Evolutionary conservation across 768 basidiomycete genomes (phyloP).

Genomic region (Termitomyces sp.): DNA sequence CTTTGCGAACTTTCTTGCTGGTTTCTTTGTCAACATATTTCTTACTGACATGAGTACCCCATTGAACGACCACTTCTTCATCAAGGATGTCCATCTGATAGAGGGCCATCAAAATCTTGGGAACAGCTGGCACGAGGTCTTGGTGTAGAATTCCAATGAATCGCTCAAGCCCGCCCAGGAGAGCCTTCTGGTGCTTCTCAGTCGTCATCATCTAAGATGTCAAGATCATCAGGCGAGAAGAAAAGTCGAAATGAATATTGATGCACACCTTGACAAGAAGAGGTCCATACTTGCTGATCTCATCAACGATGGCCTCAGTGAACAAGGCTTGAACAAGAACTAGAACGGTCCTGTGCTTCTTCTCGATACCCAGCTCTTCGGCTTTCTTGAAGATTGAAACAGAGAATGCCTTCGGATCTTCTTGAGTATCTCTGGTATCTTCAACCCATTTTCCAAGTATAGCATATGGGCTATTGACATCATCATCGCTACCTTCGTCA

Average conservation of each 20-base stretch:
- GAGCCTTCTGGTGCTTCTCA: conserved; percentile 93
- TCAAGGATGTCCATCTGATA: conserved; percentile 93
- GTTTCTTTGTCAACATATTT: conserved; percentile 95
- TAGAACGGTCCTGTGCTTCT: conserved; percentile 88
- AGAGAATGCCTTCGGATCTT: conserved; percentile 47
- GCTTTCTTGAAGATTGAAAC: conserved; percentile 84
- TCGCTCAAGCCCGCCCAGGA: conserved; percentile 92
- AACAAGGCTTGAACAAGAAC: conserved; percentile 86
- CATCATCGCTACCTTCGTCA: conserved; percentile 90
- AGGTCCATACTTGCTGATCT: conserved; percentile 62
- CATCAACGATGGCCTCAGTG: conserved; percentile 61
- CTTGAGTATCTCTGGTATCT: conserved; percentile 55
- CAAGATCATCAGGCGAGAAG: conserved; percentile 8
- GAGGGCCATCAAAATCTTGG: conserved; percentile 91
- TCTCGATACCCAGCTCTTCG: conserved; percentile 87
- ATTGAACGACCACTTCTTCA: conserved; percentile 84
- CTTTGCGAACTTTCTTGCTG: conserved; percentile 94
- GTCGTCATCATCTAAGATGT: conserved; percentile 70
- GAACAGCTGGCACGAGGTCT: conserved; percentile 66
- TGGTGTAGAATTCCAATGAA: conserved; percentile 73
- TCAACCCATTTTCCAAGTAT: conserved; percentile 83
- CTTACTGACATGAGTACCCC: conserved; percentile 96
- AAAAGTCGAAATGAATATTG: neutral
- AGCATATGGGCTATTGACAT: conserved; percentile 80
- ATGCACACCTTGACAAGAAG: conserved; percentile 72